These are phyloP conservation scores for Botrytis hyacinthi DNA, from an alignment of 2,329 filamentous ascomycete species.

Conservation along the genomic window DNA sequence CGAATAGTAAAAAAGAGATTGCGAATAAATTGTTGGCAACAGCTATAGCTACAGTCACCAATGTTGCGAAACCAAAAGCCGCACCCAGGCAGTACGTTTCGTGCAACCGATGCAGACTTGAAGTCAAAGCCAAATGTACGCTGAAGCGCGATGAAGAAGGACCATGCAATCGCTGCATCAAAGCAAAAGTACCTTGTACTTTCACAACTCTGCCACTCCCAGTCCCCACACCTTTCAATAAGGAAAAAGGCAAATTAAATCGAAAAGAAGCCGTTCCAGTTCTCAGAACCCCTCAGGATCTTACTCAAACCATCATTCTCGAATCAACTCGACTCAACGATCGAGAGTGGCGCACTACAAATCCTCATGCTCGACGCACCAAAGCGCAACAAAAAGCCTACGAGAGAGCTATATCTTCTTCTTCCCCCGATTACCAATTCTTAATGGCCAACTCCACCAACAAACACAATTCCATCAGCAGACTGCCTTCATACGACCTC, in stretches of 20 bases:
- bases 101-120: conserved; percentile 29
- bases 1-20: not conserved
- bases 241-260: not conserved
- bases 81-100: conserved; percentile 21
- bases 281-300: not conserved
- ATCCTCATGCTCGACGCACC: not conserved
- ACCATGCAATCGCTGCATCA: conserved; percentile 28
- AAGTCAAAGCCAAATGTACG: conserved; percentile 21
- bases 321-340: conserved; percentile 10
- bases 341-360: conserved; percentile 3
- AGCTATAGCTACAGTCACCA: not conserved
- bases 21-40: not conserved
- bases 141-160: conserved; percentile 26
- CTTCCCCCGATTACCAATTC: not conserved
- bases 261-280: not conserved
- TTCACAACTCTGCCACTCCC: conserved; percentile 20
- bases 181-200: conserved; percentile 23
- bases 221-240: not conserved
- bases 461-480: not conserved
- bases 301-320: conserved; percentile 15
- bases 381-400: conserved; percentile 7
- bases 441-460: too few relatives aligned
- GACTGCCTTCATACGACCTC: not conserved
- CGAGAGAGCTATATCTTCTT: not conserved
- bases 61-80: not conserved